These are phyloP conservation scores for Pseudogymnoascus sp. DNA, from an alignment of 2,329 filamentous ascomycete genomes.

Conservation along the genomic window DNA sequence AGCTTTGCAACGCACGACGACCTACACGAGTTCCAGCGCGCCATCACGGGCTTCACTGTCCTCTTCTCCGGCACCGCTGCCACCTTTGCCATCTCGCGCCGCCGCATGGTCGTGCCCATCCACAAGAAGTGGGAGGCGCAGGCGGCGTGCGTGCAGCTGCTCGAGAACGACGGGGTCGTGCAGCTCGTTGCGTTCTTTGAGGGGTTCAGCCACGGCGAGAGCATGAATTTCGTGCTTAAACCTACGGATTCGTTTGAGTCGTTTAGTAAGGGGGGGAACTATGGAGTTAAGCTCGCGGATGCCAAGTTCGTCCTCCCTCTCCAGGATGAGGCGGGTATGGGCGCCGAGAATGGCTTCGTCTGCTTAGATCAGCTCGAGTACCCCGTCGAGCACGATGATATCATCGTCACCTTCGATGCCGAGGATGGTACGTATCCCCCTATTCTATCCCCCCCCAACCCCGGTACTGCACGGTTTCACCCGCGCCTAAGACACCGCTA, in stretches of 20 bases:
- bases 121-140: conserved; percentile 90
- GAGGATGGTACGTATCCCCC: conserved; percentile 54
- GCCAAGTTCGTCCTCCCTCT: conserved; percentile 77
- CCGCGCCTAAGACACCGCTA: neutral
- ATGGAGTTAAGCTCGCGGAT: conserved; percentile 71
- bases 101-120: conserved; percentile 83
- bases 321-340: conserved; percentile 39
- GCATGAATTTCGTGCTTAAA: conserved; percentile 82
- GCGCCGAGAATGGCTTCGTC: conserved; percentile 56
- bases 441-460: neutral
- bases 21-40: conserved; percentile 69
- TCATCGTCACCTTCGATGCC: conserved; percentile 69
- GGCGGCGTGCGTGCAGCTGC: conserved; percentile 70
- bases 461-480: neutral
- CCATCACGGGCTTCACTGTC: conserved; percentile 72
- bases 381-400: conserved; percentile 81
- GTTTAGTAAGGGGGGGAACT: conserved; percentile 54
- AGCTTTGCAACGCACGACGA: conserved; percentile 58
- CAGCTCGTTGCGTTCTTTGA: conserved; percentile 83
- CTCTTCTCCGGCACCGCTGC: conserved; percentile 63
- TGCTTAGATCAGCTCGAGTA: conserved; percentile 77
- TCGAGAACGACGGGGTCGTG: conserved; percentile 63
- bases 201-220: conserved; percentile 76
- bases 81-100: conserved; percentile 71
- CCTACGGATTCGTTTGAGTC: conserved; percentile 74